Percentiles rank a stretch among this genome's conserved stretches.
Evolutionary conservation across 169 alveolate genomes (phyloP).

Genomic region (Blepharisma undulans): DNA sequence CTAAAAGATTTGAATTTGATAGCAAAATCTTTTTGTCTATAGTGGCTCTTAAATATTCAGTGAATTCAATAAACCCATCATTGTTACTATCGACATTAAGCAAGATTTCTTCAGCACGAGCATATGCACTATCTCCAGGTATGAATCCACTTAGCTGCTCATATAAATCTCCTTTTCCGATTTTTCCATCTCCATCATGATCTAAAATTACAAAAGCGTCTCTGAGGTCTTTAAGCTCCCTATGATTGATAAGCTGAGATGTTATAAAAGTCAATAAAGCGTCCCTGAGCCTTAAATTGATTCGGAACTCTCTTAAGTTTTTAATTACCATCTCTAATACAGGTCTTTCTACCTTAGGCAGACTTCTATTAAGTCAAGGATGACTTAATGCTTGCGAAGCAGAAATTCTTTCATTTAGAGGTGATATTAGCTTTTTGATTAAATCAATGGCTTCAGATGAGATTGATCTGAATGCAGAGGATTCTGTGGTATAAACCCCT

Average conservation of each 20-base stretch:
- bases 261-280: conserved; percentile 36
- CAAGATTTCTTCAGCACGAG: conserved; percentile 40
- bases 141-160: conserved; percentile 43
- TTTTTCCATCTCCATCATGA: conserved; percentile 44
- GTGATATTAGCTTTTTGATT: conserved; percentile 22
- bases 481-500: conserved; percentile 31
- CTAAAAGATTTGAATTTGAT: conserved; percentile 44
- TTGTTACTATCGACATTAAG: conserved; percentile 34
- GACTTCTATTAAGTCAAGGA: conserved; percentile 41
- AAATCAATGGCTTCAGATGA: conserved; percentile 45
- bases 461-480: not conserved
- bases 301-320: conserved; percentile 28
- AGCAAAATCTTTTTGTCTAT: conserved; percentile 46
- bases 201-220: conserved; percentile 48
- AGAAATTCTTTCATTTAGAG: conserved; percentile 19
- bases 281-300: conserved; percentile 34
- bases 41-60: conserved; percentile 46
- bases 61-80: conserved; percentile 48
- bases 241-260: conserved; percentile 23
- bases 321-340: conserved; percentile 24
- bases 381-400: conserved; percentile 49
- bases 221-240: conserved; percentile 32
- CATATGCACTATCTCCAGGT: conserved; percentile 33
- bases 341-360: conserved; percentile 11
- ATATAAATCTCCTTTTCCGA: conserved; percentile 48